Conservation (phyloP, 2,329 filamentous ascomycete genomes). For the Paramyrothecium sp. region DNA sequence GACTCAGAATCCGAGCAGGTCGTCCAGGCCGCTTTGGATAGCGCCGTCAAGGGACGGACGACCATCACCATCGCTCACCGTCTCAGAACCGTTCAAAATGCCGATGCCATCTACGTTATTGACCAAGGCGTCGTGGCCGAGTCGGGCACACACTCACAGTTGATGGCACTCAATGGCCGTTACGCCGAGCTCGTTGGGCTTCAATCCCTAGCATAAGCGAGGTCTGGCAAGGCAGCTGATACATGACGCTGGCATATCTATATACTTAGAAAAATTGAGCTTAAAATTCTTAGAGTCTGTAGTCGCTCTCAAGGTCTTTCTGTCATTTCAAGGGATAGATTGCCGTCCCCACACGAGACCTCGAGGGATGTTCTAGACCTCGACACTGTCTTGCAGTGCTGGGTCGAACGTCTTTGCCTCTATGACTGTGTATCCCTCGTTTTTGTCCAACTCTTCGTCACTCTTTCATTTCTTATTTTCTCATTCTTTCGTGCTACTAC, state of each 20-base stretch:
- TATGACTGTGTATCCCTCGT: too few species aligned
- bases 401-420: too few species aligned
- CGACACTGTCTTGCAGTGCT: too few species aligned
- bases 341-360: conserved; percentile 11
- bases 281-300: too few species aligned
- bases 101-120: conserved; percentile 6
- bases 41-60: conserved; percentile 8
- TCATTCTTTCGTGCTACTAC: too few species aligned
- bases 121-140: conserved; percentile 1
- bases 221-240: conserved; percentile 10
- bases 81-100: conserved; percentile 7
- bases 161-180: conserved; percentile 6
- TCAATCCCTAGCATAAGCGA: conserved; percentile 5
- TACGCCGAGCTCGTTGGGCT: conserved; percentile 19
- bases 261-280: conserved; percentile 5
- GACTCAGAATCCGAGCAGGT: conserved; percentile 52
- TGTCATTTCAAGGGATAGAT: conserved; percentile 11
- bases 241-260: not conserved
- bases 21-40: conserved; percentile 11
- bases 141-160: conserved; percentile 2
- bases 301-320: conserved; percentile 5
- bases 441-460: too few species aligned
- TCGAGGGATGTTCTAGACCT: too few species aligned
- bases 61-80: conserved; percentile 12
- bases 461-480: too few species aligned